Evolutionary conservation across 805 yeast species (phyloP).

Genomic region (Metschnikowia noctiluminum): DNA sequence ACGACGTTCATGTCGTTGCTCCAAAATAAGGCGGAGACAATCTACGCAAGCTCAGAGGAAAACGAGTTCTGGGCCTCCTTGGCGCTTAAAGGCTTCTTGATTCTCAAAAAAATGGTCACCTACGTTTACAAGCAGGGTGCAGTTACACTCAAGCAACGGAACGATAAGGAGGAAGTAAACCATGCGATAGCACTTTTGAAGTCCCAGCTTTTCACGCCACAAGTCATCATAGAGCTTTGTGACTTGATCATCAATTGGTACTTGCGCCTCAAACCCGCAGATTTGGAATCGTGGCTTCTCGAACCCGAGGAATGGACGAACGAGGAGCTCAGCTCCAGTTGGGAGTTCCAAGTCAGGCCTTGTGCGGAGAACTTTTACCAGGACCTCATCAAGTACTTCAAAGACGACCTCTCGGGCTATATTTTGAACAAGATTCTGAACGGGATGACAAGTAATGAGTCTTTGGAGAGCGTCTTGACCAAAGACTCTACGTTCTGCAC

Average conservation of each 20-base stretch:
- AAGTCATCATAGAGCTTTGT: conserved; percentile 54
- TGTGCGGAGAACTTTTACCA: conserved; percentile 85
- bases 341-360: conserved; percentile 81
- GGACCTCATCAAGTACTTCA: conserved; percentile 64
- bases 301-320: conserved; percentile 94
- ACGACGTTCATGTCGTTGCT: conserved; percentile 57
- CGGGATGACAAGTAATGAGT: conserved; percentile 28
- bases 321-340: conserved; percentile 71
- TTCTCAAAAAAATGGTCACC: conserved; percentile 62
- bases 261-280: conserved; percentile 67
- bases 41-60: conserved; percentile 58
- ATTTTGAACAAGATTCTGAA: conserved; percentile 58
- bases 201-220: conserved; percentile 54
- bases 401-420: conserved; percentile 49
- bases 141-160: conserved; percentile 57
- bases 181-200: conserved; percentile 52
- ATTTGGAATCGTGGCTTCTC: conserved; percentile 73
- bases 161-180: conserved; percentile 62
- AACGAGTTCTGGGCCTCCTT: conserved; percentile 71
- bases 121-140: conserved; percentile 67
- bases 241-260: conserved; percentile 71
- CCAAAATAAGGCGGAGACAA: conserved; percentile 58
- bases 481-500: conserved; percentile 79
- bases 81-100: conserved; percentile 60
- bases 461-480: conserved; percentile 51